Conservation (phyloP, 768 basidiomycete species). For the Leccinum ochraceum region DNA sequence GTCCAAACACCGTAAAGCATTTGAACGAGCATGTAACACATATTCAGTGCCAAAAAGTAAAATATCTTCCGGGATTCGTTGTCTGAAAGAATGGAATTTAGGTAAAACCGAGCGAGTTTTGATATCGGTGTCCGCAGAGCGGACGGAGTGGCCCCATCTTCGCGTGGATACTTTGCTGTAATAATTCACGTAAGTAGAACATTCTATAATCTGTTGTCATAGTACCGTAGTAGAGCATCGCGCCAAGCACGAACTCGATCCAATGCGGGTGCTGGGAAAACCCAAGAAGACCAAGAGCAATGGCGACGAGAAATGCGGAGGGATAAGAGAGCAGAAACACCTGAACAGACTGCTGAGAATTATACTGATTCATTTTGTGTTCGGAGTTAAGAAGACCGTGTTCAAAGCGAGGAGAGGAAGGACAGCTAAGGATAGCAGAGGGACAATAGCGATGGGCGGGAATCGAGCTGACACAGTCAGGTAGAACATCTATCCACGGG, state of each 20-base stretch:
- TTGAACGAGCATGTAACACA: constrained; percentile 96
- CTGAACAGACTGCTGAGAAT: constrained; percentile 53
- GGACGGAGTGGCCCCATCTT: constrained; percentile 42
- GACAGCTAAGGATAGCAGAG: constrained; percentile 55
- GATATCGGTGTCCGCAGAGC: constrained; percentile 54
- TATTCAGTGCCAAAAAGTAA: constrained; percentile 92
- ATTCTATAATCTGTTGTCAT: background rate
- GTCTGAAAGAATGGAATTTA: constrained; percentile 90
- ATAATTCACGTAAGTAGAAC: constrained; percentile 10
- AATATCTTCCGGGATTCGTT: constrained; percentile 94
- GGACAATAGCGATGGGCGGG: constrained; percentile 50
- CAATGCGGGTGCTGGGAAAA: constrained; percentile 63
- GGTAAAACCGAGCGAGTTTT: constrained; percentile 62
- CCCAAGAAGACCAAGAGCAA: constrained; percentile 57
- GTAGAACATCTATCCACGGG: background rate
- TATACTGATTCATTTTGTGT: constrained; percentile 46
- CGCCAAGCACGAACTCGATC: constrained; percentile 59
- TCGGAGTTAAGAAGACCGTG: constrained; percentile 59
- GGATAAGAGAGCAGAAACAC: constrained; percentile 63
- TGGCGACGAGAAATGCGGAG: constrained; percentile 46
- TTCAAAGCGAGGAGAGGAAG: constrained; percentile 65
- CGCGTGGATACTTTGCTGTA: constrained; percentile 55
- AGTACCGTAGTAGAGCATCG: constrained; percentile 67
- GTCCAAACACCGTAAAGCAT: constrained; percentile 98
- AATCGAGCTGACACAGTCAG: constrained; percentile 44